Evolutionary conservation across 768 basidiomycete genomes (phyloP), one percentile per base, ranked within the genome.

Genomic region (Galerina marginata): DNA sequence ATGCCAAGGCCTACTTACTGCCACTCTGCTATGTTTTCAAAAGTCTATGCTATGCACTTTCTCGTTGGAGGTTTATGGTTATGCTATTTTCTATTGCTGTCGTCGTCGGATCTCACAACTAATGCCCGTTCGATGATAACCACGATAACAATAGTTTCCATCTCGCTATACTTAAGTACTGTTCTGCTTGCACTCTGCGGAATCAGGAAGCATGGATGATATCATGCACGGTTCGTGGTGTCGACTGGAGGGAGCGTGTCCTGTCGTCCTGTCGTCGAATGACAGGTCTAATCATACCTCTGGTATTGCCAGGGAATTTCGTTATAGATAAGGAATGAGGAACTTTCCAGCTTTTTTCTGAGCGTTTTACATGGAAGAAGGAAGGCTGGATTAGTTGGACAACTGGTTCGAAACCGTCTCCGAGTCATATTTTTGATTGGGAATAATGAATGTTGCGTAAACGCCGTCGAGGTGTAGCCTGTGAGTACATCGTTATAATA

Each of bases 251-350:
- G 48, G 40, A 52, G 57, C 49, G 49, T 57, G 57, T 52, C 49
- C 57, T 58, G 48, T 49, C 48, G 23, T 43, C 39, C 51, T 53
- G 51, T 53, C 51, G 51, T 58, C 16, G 49, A 38, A 23, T 59
- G 58, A 52, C 58, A 52, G 49, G 49, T 53, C 58, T 59, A 59
- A 59, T 59, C 58, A 52, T 59, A 52, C 39, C 37, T 44, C 12
- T 49, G 15, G 14, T 50, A 33, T 47, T 40, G 50, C 37, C 49
- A 51, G 45, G 42, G 38, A 57, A 49, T 44, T 52, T 33, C 42
- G 36, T 52, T 36, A 36, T 40, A 59, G 58, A 59, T 59, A 59
- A 59, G 49, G 56, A 51, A 46, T 51, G 23, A 52, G 43, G 46
- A 25, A 58, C 39, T 25, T 58, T 40, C 48, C 46, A 57, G 26